phyloP scores from a whole-genome alignment of 805 yeast species.

The Yamadazyma philogaea region DNA sequence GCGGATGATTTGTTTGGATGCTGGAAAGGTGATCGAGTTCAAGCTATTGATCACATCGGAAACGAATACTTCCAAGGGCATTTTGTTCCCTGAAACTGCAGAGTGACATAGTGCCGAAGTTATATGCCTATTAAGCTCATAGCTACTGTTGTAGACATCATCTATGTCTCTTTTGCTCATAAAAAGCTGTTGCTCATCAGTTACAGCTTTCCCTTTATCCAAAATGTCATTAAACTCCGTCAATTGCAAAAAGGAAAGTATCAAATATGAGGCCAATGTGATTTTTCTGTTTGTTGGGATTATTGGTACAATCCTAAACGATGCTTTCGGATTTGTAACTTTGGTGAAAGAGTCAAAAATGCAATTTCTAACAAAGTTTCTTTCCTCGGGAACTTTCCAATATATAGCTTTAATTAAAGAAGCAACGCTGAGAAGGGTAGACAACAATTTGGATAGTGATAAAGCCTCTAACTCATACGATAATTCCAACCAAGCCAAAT shows the following conservation, averaged over 20 bases:
- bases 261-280: slow-evolving; percentile 1
- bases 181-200: not conserved
- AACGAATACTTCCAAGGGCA: slow-evolving; percentile 6
- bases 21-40: slow-evolving; percentile 1
- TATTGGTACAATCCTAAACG: slow-evolving; percentile 1
- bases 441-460: not conserved
- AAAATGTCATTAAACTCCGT: not conserved
- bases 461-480: not conserved
- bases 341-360: not conserved
- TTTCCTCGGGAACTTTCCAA: slow-evolving; percentile 7
- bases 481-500: slow-evolving; percentile 2
- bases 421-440: slow-evolving; percentile 1
- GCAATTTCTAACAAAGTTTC: slow-evolving; percentile 7
- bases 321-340: slow-evolving; percentile 4
- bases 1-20: not conserved
- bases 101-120: slow-evolving; percentile 2
- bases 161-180: not conserved
- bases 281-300: not conserved
- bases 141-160: not conserved
- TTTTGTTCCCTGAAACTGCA: slow-evolving; percentile 1
- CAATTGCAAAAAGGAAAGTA: slow-evolving; percentile 6
- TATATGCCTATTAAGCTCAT: not conserved
- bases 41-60: not conserved
- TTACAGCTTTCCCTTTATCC: not conserved
- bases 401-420: slow-evolving; percentile 3